phyloP scores from a whole-genome alignment of 163 green algal genomes.

The Volvox carteri region DNA sequence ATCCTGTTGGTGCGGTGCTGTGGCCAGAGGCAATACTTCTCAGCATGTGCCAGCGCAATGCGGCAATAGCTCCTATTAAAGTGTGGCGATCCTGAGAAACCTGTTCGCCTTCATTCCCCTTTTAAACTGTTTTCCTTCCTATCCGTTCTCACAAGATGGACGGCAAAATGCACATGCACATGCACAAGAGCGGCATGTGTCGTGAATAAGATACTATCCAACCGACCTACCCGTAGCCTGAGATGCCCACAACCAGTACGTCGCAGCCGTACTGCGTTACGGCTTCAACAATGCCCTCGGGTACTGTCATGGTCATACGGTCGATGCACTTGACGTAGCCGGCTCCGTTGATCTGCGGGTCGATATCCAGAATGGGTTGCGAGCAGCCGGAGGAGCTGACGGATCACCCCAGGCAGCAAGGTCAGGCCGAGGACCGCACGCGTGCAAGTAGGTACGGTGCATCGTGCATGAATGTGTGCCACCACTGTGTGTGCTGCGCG shows the following conservation, averaged over 20 bases:
- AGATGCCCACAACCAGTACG: constrained; percentile 70
- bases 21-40: too few relatives aligned
- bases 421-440: too few relatives aligned
- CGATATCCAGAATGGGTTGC: background rate
- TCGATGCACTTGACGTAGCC: constrained; percentile 58
- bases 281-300: constrained; percentile 68
- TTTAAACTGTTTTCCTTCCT: background rate
- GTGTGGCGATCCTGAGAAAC: too few relatives aligned
- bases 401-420: background rate
- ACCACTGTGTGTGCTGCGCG: too few relatives aligned
- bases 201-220: background rate
- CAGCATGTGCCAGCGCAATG: too few relatives aligned
- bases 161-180: background rate
- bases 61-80: background rate
- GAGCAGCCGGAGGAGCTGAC: background rate
- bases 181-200: background rate
- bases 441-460: too few relatives aligned
- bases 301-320: constrained; percentile 46
- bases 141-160: too few relatives aligned
- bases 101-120: background rate
- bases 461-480: too few relatives aligned
- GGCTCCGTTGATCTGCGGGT: constrained; percentile 58
- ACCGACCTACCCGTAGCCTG: constrained; percentile 64
- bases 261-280: constrained; percentile 57
- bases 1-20: too few relatives aligned